Base-by-base conservation (phyloP, 192 early-diverging fungal genomes). In the Gigaspora rosea region DNA sequence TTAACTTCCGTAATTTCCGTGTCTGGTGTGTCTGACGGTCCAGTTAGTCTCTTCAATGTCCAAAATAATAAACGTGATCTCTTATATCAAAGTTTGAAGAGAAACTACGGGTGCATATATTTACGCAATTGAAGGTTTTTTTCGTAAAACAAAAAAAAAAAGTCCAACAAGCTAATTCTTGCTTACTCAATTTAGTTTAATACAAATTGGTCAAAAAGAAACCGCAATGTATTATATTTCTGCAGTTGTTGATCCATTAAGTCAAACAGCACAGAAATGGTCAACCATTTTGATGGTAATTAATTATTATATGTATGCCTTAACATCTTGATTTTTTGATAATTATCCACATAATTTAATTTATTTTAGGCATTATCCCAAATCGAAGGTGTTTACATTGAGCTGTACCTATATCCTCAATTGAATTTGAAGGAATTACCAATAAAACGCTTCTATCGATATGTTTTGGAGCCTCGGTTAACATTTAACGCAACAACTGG, bases 371-470 rank as follows among this genome's bases (percentile, higher is more conserved):
- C 86, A 0, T 76, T 96, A 13, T 83, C 90, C 9, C 78, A 84
- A 8, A 56, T 96, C 57, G 88, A 91, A 1, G 84, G 87, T 22
- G 89, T 92, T 9, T 84, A 85, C 67, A 81, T 97, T 7, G 81
- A 91, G 54, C 78, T 98, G 18, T 85, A 89, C 66, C 80, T 97
- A 57, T 90, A 90, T 50, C 94, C 95, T 9, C 22, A 74, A 8
- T 52, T 78, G 0, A 72, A 78, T 15, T 20, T 91, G 18, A 86
- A 84, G 2, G 91, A 94, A 67, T 77, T 95, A 8, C 95, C 96
- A 0, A 78, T 97, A 32, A 94, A 91, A 63, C 84, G 95, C 13
- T 97, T 97, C 83, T 99, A 97, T 79, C 90, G 95, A 56, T 97
- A 95, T 81, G 90, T 95, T 20, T 86, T 91, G 71, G 85, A 89